These are phyloP conservation scores for Dioscorea zingiberensis DNA, from an alignment of 106 monocot genomes.

Conservation along the genomic window DNA sequence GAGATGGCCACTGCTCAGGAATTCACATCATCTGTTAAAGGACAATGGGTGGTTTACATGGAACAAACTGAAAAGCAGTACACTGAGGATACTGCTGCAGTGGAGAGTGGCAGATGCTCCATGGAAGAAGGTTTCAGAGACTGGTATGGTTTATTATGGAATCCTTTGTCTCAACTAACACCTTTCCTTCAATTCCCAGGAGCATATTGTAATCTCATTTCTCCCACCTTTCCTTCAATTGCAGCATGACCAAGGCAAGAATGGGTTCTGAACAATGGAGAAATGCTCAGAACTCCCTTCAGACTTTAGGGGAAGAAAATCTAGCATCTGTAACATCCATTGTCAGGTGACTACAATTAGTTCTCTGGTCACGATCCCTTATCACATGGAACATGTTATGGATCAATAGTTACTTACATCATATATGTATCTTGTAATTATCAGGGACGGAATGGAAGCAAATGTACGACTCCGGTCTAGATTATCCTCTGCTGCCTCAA, in stretches of 20 bases:
- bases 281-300: conserved; percentile 73
- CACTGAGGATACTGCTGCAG: conserved; percentile 49
- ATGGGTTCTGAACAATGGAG: conserved; percentile 75
- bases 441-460: conserved; percentile 52
- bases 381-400: no score
- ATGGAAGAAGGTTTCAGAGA: conserved; percentile 60
- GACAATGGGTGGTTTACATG: conserved; percentile 63
- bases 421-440: conserved; percentile 5
- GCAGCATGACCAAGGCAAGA: conserved; percentile 63
- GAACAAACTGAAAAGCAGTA: conserved; percentile 69
- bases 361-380: no score
- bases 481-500: conserved; percentile 40
- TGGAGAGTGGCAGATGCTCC: conserved; percentile 49
- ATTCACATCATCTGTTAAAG: conserved; percentile 63
- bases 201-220: neutral
- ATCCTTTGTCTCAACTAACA: neutral
- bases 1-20: conserved; percentile 66
- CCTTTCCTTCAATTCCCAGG: neutral
- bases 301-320: conserved; percentile 58
- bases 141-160: conserved; percentile 39
- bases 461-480: conserved; percentile 40
- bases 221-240: conserved; percentile 2
- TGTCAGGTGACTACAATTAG: conserved; percentile 33
- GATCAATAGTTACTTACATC: no score
- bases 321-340: conserved; percentile 66